Percentiles rank a stretch among this genome's conserved stretches.
Conservation (phyloP, 352 stramenopile species). For the Elongisporangium prolatum region DNA sequence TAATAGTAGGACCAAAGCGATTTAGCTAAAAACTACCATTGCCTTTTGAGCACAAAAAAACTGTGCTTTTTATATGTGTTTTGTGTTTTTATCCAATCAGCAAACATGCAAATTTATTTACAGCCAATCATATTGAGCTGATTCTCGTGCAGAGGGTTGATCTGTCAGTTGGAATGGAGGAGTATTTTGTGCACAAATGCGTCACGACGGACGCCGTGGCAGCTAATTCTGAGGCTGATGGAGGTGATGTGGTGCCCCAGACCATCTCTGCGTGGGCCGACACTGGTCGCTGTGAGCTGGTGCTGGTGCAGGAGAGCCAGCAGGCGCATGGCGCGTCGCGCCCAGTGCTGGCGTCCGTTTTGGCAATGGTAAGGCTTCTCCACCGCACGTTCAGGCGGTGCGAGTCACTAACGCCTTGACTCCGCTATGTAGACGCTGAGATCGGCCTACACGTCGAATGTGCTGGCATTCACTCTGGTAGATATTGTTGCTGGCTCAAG, state of each 20-base stretch:
- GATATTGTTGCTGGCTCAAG: neutral
- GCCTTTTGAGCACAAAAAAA: neutral
- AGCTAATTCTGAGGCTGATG: neutral
- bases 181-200: constrained; percentile 62
- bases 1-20: neutral
- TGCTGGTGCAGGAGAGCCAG: constrained; percentile 64
- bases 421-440: neutral
- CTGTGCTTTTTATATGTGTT: too few species aligned
- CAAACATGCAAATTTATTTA: constrained; percentile 1
- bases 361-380: constrained; percentile 21
- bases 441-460: constrained; percentile 22
- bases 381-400: neutral
- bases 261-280: constrained; percentile 21
- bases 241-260: constrained; percentile 2
- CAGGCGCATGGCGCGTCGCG: constrained; percentile 46
- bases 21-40: neutral
- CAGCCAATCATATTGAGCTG: neutral
- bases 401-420: neutral
- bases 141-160: neutral
- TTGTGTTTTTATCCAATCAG: constrained; percentile 2
- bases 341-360: constrained; percentile 42
- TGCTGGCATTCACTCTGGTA: constrained; percentile 38
- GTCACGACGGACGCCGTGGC: constrained; percentile 39
- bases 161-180: constrained; percentile 31
- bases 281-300: constrained; percentile 34